phyloP scores from a whole-genome alignment of 75 land plant species.

The Selaginella tamariscina region DNA sequence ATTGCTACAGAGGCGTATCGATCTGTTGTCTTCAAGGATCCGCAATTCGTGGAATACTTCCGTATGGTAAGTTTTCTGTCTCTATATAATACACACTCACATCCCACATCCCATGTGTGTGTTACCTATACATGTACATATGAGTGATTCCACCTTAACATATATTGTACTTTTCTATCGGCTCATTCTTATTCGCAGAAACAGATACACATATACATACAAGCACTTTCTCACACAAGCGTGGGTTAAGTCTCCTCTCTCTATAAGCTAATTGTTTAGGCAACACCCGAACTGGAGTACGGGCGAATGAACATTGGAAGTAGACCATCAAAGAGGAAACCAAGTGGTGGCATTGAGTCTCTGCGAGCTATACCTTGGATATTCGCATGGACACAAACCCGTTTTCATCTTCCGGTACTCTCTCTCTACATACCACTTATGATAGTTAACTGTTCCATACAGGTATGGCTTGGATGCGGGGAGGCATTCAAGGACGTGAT shows the following conservation, averaged over 20 bases:
- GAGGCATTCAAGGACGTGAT: conserved; percentile 20
- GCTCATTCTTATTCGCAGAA: no score
- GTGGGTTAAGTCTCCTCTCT: not conserved
- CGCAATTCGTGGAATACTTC: conserved; percentile 15
- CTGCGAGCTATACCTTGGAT: not conserved
- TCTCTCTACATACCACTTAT: no score
- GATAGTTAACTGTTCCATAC: no score
- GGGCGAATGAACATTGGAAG: not conserved
- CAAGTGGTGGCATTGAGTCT: conserved; percentile 9
- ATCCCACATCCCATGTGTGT: no score
- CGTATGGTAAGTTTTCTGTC: conserved; percentile 2
- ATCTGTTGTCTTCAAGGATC: conserved; percentile 22
- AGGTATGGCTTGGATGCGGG: conserved; percentile 17
- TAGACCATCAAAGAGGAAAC: not conserved
- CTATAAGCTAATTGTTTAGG: not conserved
- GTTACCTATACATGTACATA: no score
- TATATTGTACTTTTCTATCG: no score
- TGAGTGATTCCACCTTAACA: no score
- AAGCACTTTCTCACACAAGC: no score
- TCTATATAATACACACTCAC: no score
- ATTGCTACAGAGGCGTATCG: conserved; percentile 27
- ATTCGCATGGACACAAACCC: conserved; percentile 9
- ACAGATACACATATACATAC: no score
- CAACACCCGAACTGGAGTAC: not conserved
- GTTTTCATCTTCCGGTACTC: not conserved